Evolutionary conservation across 129 eudicot species (phyloP), one percentile per base, ranked within the genome.

Genomic region (Artemisia tridentata): DNA sequence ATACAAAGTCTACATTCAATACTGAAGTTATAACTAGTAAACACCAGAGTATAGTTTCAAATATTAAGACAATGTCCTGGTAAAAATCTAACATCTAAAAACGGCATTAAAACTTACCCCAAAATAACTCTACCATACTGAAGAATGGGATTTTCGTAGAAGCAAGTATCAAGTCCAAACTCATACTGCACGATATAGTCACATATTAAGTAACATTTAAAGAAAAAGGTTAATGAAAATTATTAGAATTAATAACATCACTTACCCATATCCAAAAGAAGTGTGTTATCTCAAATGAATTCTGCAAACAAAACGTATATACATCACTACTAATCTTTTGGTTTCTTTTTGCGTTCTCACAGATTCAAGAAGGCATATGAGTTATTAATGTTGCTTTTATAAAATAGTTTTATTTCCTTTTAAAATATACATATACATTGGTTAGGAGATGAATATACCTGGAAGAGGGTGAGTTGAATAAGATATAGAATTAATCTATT

Each of bases 201-300:
- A 63, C 47, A 8, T 48, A 18, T 3, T 11, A 46, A 58, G 48
- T 17, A n/a, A 2, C 10, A 11, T 17, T 3, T 9, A 17, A 45
- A 5, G 12, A 16, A 58, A 67, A 20, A 14, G 7, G 46, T 43
- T 45, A 18, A 54, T 11, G 1, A 43, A 16, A 12, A 5, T 23
- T 5, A 8, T 12, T 7, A 1, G 8, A 29, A 19, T 29, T 16
- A 3, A 2, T 12, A 31, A 0, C 7, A 18, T 18, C 18, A 48
- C 34, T 29, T 92, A 93, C 98, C 95, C 86, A 74, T 70, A 84
- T 93, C 97, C 98, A 93, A 25, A 93, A 75, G 86, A 93, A 93
- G 71, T 87, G 86, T 41, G 98, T 93, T 77, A 93, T 84, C 84
- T 93, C 98, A 65, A 93, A 93, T 20, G 98, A 90, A 72, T 93